Base-by-base conservation (phyloP, 202 grass and related monocot species). In the Elaeis oleifera region DNA sequence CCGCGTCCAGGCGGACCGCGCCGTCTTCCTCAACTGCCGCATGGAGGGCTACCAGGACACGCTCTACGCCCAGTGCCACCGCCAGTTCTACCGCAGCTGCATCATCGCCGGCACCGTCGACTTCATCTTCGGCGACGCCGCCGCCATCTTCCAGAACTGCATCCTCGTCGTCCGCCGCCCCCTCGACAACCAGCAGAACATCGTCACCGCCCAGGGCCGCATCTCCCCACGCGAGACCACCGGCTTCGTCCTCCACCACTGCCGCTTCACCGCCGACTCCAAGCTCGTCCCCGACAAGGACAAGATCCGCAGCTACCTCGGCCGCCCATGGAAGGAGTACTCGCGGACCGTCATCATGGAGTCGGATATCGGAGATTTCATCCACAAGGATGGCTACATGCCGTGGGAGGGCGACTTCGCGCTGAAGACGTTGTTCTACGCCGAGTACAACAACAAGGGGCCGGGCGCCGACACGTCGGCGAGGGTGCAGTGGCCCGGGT, bases 21-120 rank as follows among this genome's bases (percentile, higher is more conserved):
- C 86, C 36, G 78, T 90, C 72, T 95, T 95, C 80, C 83, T 90
- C 58, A 90, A 87, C 72, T 90, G 90, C 75, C 55, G 67, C 18
- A 87, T 95, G 83, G 90, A 90, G 24, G 90, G 58, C 36, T 90
- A 80, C 61, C 90, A 95, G 74, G 90, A 95, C 78, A 95, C 90
- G 23, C 83, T 95, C 0, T 95, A 90, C 74, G 86, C 90, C 71
- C 86, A 90, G 74, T 84, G 83, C 61, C 77, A 84, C 65, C 52
- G 71, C 0, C 90, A 95, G 83, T 95, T 82, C 75, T 95, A 95
- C 78, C 90, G 90, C 73, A 82, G 78, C 78, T 95, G 90, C 57
- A 7, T 80, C 75, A 84, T 95, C 72, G 8, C 78, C 1, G 90
- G 90, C 29, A 95, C 90, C 50, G 31, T 95, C 2, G 90, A 95